Conservation (phyloP, 129 eudicot species). For the sunflower (Helianthus annuus) region HanXRQr2.0-SUNRISE NC_035440.2:9905131-9905630, state of each 20-base stretch:
- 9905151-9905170: not conserved
- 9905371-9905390: not conserved
- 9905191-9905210: not conserved
- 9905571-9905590: too few relatives aligned
- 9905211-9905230: not conserved
- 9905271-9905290: not conserved
- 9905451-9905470: not conserved
- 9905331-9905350: not conserved
- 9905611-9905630: too few relatives aligned
- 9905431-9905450: not conserved
- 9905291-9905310: not conserved
- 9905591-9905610: too few relatives aligned
- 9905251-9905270: not conserved
- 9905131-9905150: not conserved
- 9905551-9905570: too few relatives aligned
- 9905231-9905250: not conserved
- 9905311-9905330: not conserved
- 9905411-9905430: not conserved
- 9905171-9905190: not conserved
- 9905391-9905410: not conserved
- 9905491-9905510: not conserved
- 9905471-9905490: not conserved
- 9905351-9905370: not conserved
- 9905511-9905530: too few relatives aligned
- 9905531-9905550: too few relatives aligned